Conservation (phyloP, 805 yeast genomes). For the Candida ovalis region DNA sequence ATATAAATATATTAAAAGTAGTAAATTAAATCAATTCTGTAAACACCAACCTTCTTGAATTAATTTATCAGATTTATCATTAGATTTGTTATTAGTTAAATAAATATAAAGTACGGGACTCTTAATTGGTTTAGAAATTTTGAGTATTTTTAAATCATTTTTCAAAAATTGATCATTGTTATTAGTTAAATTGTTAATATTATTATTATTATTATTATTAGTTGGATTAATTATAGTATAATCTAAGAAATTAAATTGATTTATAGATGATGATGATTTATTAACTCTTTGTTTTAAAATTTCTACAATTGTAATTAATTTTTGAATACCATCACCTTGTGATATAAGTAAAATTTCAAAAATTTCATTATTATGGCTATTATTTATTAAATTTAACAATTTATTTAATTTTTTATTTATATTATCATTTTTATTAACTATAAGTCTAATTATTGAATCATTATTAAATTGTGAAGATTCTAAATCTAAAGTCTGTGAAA, state of each 20-base stretch:
- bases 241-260: conserved; percentile 26
- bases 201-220: not conserved
- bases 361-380: not conserved
- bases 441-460: not conserved
- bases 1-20: no score
- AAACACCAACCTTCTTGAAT: conserved; percentile 16
- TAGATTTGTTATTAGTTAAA: conserved; percentile 13
- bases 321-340: conserved; percentile 24
- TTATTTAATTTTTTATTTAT: conserved; percentile 19
- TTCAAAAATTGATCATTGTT: conserved; percentile 3
- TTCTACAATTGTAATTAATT: conserved; percentile 28
- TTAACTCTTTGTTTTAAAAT: conserved; percentile 27
- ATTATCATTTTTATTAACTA: conserved; percentile 22
- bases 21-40: conserved; percentile 8
- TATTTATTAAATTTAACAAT: conserved; percentile 10
- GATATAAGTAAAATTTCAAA: conserved; percentile 15
- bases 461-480: not conserved
- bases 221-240: conserved; percentile 7
- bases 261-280: conserved; percentile 3
- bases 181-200: not conserved
- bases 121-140: conserved; percentile 10
- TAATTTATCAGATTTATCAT: conserved; percentile 8
- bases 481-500: not conserved
- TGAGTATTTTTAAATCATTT: conserved; percentile 9
- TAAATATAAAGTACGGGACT: conserved; percentile 25